phyloP scores from a whole-genome alignment of 768 basidiomycete species.

The Pleurotus eryngii region DNA sequence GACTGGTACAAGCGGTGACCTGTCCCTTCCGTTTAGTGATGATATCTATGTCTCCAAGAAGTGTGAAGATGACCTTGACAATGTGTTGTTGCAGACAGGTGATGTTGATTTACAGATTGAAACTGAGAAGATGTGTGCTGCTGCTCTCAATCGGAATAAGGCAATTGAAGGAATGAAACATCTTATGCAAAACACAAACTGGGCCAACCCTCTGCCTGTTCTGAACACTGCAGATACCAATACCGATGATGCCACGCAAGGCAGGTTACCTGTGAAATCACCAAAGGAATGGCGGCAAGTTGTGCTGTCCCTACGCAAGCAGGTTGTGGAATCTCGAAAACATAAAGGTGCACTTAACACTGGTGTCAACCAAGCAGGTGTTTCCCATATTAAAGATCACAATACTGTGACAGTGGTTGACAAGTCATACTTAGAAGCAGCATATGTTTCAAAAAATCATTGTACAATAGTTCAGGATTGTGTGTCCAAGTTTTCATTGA shows the following conservation, averaged over 20 bases:
- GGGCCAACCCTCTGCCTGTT: background rate
- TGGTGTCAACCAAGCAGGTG: background rate
- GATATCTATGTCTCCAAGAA: background rate
- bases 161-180: constrained; percentile 1
- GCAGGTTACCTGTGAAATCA: background rate
- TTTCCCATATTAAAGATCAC: background rate
- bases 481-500: background rate
- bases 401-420: background rate
- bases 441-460: background rate
- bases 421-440: constrained; percentile 5
- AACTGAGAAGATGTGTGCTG: background rate
- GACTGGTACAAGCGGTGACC: background rate
- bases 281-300: background rate
- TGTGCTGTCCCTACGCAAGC: background rate
- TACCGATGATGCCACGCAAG: background rate
- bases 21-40: no score
- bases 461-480: background rate
- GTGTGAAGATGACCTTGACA: background rate
- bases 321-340: background rate
- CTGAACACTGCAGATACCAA: background rate
- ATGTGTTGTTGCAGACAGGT: background rate
- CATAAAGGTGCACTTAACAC: background rate
- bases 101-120: background rate
- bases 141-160: background rate
- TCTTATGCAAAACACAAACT: background rate